Conservation (phyloP, 352 stramenopile species). For the Pythium rishiriense region DNA sequence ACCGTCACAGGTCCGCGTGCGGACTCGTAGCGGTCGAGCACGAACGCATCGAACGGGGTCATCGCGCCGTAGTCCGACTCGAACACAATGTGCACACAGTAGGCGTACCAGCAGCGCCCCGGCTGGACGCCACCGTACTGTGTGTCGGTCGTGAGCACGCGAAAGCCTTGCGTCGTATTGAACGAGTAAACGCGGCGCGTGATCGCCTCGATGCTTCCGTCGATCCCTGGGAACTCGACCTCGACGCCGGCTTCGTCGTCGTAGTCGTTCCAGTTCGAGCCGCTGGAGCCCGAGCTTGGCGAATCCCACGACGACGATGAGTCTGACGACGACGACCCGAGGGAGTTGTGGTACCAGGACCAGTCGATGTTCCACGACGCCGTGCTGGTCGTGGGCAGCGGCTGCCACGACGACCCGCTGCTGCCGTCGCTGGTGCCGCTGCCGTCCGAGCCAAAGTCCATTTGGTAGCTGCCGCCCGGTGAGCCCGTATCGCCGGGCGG, state of each 20-base stretch:
- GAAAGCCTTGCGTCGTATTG: constrained; percentile 12
- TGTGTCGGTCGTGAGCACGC: background rate
- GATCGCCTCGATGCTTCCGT: constrained; percentile 3
- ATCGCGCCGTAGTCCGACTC: constrained; percentile 50
- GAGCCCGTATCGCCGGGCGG: background rate
- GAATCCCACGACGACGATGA: constrained; percentile 2
- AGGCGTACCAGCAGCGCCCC: constrained; percentile 7
- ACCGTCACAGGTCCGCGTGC: constrained; percentile 7
- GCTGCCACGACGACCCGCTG: background rate
- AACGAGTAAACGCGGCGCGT: constrained; percentile 11
- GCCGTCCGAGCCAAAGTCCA: constrained; percentile 7
- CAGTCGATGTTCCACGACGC: constrained; percentile 8
- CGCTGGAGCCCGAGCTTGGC: constrained; percentile 1
- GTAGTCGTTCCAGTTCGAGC: background rate
- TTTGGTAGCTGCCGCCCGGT: background rate
- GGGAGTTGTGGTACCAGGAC: background rate
- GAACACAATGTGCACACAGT: constrained; percentile 41
- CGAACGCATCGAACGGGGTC: constrained; percentile 50
- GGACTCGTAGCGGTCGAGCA: constrained; percentile 43
- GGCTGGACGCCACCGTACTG: background rate
- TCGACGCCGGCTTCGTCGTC: constrained; percentile 13
- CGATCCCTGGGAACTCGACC: constrained; percentile 5
- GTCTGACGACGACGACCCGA: background rate
- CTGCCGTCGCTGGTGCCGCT: background rate
- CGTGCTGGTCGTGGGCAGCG: constrained; percentile 1